phyloP scores from a whole-genome alignment of 2,329 filamentous ascomycete genomes.

The Penicillium palitans region DNA sequence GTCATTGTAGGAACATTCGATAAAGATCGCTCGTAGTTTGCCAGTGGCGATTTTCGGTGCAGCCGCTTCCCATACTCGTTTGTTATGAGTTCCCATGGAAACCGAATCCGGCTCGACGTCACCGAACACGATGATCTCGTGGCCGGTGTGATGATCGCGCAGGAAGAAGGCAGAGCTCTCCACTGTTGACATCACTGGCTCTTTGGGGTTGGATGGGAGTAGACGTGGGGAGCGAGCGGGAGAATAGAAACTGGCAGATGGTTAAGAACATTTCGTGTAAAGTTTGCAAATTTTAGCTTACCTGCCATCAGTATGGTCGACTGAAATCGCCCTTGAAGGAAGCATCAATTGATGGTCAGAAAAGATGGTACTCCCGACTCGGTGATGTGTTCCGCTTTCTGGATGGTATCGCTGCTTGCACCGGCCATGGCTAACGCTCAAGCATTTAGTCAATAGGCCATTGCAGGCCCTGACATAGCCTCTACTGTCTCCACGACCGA shows the following conservation, averaged over 20 bases:
- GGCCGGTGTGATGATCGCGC: constrained; percentile 66
- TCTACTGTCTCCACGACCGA: constrained; percentile 75
- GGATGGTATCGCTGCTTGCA: constrained; percentile 70
- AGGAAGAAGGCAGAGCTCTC: constrained; percentile 95
- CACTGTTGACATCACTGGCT: constrained; percentile 32
- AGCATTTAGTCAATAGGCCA: constrained; percentile 82
- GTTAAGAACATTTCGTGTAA: constrained; percentile 1
- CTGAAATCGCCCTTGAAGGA: constrained; percentile 37
- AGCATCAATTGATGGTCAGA: constrained; percentile 52
- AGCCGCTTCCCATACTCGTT: constrained; percentile 82
- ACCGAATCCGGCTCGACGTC: constrained; percentile 92
- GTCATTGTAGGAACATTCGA: constrained; percentile 93
- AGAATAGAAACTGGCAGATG: constrained; percentile 30
- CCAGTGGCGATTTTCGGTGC: constrained; percentile 78
- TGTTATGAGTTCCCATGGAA: constrained; percentile 76
- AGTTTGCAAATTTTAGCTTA: constrained; percentile 18
- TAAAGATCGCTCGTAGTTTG: constrained; percentile 76
- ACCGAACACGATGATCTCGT: constrained; percentile 88
- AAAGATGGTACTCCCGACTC: constrained; percentile 50
- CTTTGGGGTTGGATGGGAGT: constrained; percentile 19
- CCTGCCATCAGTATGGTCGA: constrained; percentile 36
- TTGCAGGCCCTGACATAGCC: constrained; percentile 89
- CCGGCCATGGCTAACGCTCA: constrained; percentile 84
- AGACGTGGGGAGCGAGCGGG: constrained; percentile 33
- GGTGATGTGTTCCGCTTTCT: constrained; percentile 56